Base-by-base conservation (phyloP, 768 basidiomycete species). In the Pholiota microspora region DNA sequence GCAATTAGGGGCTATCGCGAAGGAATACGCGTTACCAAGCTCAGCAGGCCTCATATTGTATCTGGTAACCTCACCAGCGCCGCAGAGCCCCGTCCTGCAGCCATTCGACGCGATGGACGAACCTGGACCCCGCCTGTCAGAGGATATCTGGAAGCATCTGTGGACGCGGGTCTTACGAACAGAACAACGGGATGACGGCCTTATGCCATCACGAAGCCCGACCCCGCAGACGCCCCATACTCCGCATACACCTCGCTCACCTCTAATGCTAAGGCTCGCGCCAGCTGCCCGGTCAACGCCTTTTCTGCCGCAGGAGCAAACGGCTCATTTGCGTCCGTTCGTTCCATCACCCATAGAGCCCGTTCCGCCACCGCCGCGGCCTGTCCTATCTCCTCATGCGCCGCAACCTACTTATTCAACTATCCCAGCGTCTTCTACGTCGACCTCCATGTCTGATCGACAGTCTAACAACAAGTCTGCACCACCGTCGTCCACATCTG, bases 21-120 rank as follows among this genome's bases (percentile, higher is more conserved):
- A 86, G 69, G 95, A 98, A 71, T 98, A 94, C 64, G 90, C 91
- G 2, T 75, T 98, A 15, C 95, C 95, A 1, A 92, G 88, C 60
- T 92, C 90, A 0, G 71, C 81, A 12, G 95, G 95, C 4, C 71
- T 98, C 45, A 76, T 91, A 38, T 77, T 98, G 1, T 98, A 94
- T 69, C 82, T 98, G 44, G 80, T 91, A 40, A 75, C 21, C 4
- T 21, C 16, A 18, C 71, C 59, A 49, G 59, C 63, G 40, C 54
- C 62, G 49, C 48, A 62, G 48, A 54, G 59, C 51, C 64, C 65
- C 16, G 55, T 55, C 12, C 27, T 49, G 15, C 35, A 53, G 38
- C 32, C 57, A 51, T 32, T 50, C 21, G 40, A 42, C 51, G 71
- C 76, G 4, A 65, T 69, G 55, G 75, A 77, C 35, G 80, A 85